Base-by-base conservation (phyloP, 352 stramenopile genomes). In the Hyaloperonospora brassicae region DNA sequence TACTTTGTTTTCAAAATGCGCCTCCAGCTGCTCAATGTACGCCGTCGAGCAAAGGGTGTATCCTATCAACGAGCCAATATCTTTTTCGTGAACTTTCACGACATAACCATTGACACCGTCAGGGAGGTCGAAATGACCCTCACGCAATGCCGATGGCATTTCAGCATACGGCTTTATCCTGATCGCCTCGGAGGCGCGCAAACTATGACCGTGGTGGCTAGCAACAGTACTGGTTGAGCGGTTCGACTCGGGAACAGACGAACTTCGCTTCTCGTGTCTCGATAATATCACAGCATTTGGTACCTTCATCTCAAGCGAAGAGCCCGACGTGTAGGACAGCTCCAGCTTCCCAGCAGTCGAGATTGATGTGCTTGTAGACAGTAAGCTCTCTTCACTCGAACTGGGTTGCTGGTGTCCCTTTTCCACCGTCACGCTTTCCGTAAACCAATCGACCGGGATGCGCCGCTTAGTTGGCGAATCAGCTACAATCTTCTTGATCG, bases 371-470 rank as follows among this genome's bases (percentile, higher is more conserved):
- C 53, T 57, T 17, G 64, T 67, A 3, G 72, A 81, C 10, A 68
- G 38, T 34, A 42, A 53, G 42, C 66, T 75, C 2, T 71, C 61
- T 36, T 76, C 70, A 48, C 61, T 72, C 5, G 70, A 8, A 57
- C 61, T 77, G 12, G 64, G 52, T 35, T 61, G 57, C n/a, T 55
- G 36, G 1, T 41, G 50, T 5, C 68, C 60, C 11, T 69, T 74
- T 3, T 73, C 63, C 8, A 61, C 59, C 9, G 63, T 42, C 8
- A 41, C 52, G 24, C 74, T 61, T 24, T 83, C 75, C 1, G 72
- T 86, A 52, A 83, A 91, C 81, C 81, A 92, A 47, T 92, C 81
- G 23, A 82, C 66, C 1, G 81, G 81, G 54, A 92, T 92, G 22
- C 73, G 76, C 12, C 77, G 71, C 48, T 82, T 85, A 0, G 73